Evolutionary conservation across 352 stramenopile species (phyloP), one percentile per base, ranked within the genome.

Genomic region (Aphanomyces invadans): DNA sequence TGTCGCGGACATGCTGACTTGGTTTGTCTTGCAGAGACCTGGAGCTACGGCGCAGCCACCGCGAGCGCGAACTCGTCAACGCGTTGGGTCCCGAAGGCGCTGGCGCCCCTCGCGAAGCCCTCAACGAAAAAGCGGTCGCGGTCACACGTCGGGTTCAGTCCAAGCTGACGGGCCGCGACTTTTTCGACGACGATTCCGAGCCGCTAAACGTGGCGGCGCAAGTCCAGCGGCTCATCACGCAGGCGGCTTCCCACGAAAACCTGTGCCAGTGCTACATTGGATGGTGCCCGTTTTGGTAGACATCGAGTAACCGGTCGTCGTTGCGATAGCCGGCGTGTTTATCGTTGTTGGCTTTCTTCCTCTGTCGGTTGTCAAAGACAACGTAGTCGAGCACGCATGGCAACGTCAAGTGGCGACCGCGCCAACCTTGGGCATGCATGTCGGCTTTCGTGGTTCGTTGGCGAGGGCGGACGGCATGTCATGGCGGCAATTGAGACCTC

Each of bases 221-320:
- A 62, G 85, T 99, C 25, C 92, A 99, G 76, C 84, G 94, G 9
- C 86, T 99, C 70, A 99, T 99, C 74, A 81, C 95, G 42, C 95
- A 99, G 69, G 97, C 97, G 17, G 98, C 97, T 4, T 98, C 94
- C 7, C 95, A 97, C 62, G 96, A 99, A 71, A 99, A 99, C 75
- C 79, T 99, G 31, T 98, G 94, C 67, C 96, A 99, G 72, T 90
- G 96, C 59, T 99, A 99, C 72, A 97, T 99, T 70, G 97, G 97
- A 32, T 99, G 96, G 96, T 99, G 85, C 74, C 85, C 85, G n/a
- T 94, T 94, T 60, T 94, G 85, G 85, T 93, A 78, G 71, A 49
- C 7, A 7, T 54, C 5, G 7, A 54, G n/a, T 54, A 54, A 25
- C 19, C 5, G 19, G 46, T 11, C 21, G 46, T n/a, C 46, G 21